Conservation (phyloP, 768 basidiomycete species). For the Psilocybe cubensis region DNA sequence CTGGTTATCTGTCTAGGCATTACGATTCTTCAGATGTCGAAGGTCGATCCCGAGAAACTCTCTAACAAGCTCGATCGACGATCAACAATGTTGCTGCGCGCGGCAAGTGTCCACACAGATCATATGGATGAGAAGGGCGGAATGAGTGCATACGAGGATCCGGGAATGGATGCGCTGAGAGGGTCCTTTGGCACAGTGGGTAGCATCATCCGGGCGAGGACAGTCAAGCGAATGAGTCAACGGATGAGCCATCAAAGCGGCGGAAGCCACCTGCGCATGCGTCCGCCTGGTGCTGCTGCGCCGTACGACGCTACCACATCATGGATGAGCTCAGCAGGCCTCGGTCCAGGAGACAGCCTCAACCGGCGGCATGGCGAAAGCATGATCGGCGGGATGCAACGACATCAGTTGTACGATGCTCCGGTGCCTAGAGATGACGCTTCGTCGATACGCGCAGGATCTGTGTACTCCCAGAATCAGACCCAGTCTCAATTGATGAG, state of each 20-base stretch:
- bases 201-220: conserved; percentile 80
- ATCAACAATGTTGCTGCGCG: conserved; percentile 89
- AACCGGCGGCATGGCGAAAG: not conserved
- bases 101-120: conserved; percentile 74
- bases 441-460: conserved; percentile 43
- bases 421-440: conserved; percentile 65
- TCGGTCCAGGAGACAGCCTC: not conserved
- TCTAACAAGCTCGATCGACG: conserved; percentile 77
- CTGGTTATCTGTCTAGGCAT: conserved; percentile 91
- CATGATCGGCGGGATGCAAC: conserved; percentile 53
- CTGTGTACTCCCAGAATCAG: conserved; percentile 32
- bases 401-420: conserved; percentile 89
- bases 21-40: conserved; percentile 93
- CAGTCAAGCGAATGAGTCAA: conserved; percentile 53
- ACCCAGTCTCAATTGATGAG: conserved; percentile 25
- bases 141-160: conserved; percentile 71
- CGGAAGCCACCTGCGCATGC: conserved; percentile 28
- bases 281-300: conserved; percentile 39
- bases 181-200: conserved; percentile 93
- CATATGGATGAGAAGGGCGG: conserved; percentile 69
- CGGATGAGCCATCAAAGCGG: conserved; percentile 32
- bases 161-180: conserved; percentile 89
- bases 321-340: conserved; percentile 23
- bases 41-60: conserved; percentile 85
- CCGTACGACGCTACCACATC: conserved; percentile 33